Base-by-base conservation (phyloP, 805 yeast species). In the Isabelozyma pseudorhagii region DNA sequence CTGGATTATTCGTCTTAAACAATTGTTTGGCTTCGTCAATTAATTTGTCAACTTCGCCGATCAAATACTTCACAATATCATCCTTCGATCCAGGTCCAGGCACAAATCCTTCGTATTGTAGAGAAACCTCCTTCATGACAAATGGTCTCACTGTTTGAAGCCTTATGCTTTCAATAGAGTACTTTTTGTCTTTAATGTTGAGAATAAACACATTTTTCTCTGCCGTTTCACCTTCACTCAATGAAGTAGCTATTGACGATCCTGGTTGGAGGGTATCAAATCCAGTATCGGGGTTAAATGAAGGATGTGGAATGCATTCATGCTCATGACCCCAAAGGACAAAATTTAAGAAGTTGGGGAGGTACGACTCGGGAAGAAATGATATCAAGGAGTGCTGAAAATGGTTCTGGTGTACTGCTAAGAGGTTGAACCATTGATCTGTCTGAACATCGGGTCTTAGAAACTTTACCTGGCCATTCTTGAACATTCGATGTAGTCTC, bases 311-410 rank as follows among this genome's bases (percentile, higher is more conserved):
- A 4, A 85, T 77, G 61, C 97, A 90, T 63, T 94, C 97, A 67
- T 94, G 99, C 64, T 94, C 99, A 66, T 94, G 99, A 14, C 99
- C 99, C 99, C 99, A 94, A 1, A 92, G 70, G 0, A 94, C 84
- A 49, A 93, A 73, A 61, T 94, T 91, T 44, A 94, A 60, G 62
- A 92, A 91, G 8, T 77, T 72, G 0, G 98, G 99, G 21, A 94
- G 69, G 57, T 88, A 87, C 47, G 76, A 78, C 54, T 92, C 98
- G 5, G 97, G 98, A 4, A 94, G 72, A 55, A 87, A 87, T 4
- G 89, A 84, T 11, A 15, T n/a, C 42, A 83, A 82, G 1, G 96
- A 81, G 59, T 92, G 92, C 5, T 86, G 82, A 2, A 84, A 79
- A 62, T 89, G 97, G 67, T 94, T 94, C 67, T 94, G 99, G 66